phyloP scores from a whole-genome alignment of 1,284 basidiomycete genomes.

The Trichosporon sp. region DNA sequence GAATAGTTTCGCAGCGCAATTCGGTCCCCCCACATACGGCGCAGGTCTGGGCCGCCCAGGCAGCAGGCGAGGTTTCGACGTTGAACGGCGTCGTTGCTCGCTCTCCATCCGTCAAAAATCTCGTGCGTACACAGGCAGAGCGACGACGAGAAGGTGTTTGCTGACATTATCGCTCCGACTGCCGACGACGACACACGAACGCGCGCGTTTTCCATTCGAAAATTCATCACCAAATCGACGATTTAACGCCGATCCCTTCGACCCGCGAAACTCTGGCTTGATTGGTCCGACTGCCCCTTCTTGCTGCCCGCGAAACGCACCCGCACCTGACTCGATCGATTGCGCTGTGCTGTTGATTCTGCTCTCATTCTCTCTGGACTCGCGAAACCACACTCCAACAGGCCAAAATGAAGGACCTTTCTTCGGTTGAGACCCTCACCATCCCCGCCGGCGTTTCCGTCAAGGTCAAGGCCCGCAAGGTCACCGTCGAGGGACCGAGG shows the following conservation, averaged over 20 bases:
- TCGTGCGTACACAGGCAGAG: constrained; percentile 10
- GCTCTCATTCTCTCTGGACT: background rate
- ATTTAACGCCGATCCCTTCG: background rate
- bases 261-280: background rate
- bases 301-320: background rate
- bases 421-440: constrained; percentile 70
- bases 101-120: constrained; percentile 14
- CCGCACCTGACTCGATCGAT: background rate
- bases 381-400: constrained; percentile 5
- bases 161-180: background rate
- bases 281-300: background rate
- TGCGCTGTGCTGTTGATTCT: background rate
- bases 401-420: constrained; percentile 50
- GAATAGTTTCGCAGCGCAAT: background rate
- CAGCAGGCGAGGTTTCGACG: background rate
- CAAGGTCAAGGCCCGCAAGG: constrained; percentile 77
- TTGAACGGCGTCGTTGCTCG: constrained; percentile 5
- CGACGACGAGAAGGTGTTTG: background rate
- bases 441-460: constrained; percentile 82
- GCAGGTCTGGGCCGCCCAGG: background rate
- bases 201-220: background rate
- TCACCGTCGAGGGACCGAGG: constrained; percentile 83
- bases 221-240: background rate
- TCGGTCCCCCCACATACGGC: background rate
- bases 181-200: background rate